These are phyloP conservation scores for Persicaria tinctoria DNA, from an alignment of 148 eudicot genomes.

Conservation along the genomic window DNA sequence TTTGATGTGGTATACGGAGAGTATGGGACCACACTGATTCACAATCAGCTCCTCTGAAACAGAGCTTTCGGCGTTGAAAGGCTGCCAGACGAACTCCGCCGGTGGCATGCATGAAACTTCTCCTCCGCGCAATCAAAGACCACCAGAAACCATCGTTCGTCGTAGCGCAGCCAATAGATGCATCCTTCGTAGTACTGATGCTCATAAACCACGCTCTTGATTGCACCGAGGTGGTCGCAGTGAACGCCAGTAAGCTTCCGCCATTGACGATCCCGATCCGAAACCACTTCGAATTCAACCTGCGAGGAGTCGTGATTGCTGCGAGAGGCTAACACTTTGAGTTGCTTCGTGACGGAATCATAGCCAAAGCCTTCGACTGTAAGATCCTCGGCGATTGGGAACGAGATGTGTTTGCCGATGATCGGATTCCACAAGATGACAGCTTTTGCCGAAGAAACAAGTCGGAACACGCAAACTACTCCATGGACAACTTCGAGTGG, in stretches of 20 bases:
- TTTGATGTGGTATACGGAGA: neutral
- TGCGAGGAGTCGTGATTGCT: neutral
- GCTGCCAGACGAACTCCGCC: neutral
- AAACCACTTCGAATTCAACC: neutral
- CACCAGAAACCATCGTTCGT: neutral
- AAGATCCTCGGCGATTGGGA: neutral
- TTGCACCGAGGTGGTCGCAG: neutral
- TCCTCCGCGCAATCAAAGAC: neutral
- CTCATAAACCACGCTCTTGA: neutral
- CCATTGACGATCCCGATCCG: neutral
- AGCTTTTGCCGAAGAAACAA: neutral
- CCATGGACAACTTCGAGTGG: neutral
- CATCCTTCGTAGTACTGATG: neutral
- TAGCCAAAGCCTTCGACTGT: neutral
- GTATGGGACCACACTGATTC: neutral
- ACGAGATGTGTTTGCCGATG: neutral
- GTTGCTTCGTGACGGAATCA: neutral
- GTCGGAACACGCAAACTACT: neutral
- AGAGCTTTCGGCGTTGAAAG: neutral
- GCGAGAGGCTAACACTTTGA: neutral
- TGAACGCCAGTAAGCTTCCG: neutral
- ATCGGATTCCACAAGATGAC: neutral
- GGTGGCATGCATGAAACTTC: neutral
- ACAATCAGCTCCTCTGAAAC: neutral
- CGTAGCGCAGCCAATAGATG: neutral